Base-by-base conservation (phyloP, 768 basidiomycete genomes). In the Pleurotus platypus region DNA sequence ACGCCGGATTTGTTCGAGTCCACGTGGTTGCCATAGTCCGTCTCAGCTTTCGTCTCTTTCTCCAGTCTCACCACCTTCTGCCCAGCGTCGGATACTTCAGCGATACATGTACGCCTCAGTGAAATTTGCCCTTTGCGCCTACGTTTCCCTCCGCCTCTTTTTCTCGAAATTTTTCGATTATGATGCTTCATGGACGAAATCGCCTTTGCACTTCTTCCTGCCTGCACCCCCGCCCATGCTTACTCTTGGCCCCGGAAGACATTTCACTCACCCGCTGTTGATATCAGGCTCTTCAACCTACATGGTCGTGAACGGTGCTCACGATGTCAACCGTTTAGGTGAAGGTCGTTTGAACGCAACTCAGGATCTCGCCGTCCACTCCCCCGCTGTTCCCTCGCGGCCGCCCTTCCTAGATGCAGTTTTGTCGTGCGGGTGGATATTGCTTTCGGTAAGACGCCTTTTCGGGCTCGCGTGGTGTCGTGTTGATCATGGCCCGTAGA, bases 121-220 rank as follows among this genome's bases (percentile, higher is more conserved):
- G 12, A 30, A 50, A 50, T n/a, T 50, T 6, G 51, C 51, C 5
- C 13, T 54, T 16, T 54, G 39, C 39, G 51, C 51, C 24, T 54
- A 39, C 24, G 37, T 54, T 12, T 54, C 51, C 13, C 39, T 54
- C 38, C 51, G 39, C 11, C 22, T 54, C 18, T 24, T 54, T 26
- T 22, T 54, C 37, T 54, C 51, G 4, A 30, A 50, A 18, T n/a
- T 42, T 1, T 42, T 54, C n/a, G 37, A 40, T 39, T 26, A 39
- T 9, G 51, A 54, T 26, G 6, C n/a, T n/a, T 42, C 51, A 18
- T 24, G 12, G 16, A 39, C 38, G 18, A 54, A 54, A 42, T 54
- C 51, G 27, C 51, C 51, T 35, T 42, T 54, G 16, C 38, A 54
- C 20, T 54, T 54, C 38, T 42, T 54, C n/a, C 51, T 54, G 9